phyloP scores from a whole-genome alignment of 225 moss, liverwort and hornwort genomes.

The Pleurozium schreberi region DNA sequence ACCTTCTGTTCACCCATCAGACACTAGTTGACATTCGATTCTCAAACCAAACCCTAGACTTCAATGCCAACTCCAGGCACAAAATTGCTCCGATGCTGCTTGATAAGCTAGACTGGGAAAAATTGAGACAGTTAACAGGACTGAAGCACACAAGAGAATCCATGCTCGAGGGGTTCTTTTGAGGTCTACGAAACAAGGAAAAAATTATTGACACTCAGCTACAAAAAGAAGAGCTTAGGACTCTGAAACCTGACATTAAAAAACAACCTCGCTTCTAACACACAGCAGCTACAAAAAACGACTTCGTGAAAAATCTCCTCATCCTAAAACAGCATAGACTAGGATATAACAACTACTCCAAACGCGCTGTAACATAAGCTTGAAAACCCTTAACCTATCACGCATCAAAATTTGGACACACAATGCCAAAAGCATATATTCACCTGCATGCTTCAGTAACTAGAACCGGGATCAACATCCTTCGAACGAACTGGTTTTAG shows the following conservation, averaged over 20 bases:
- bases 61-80: background rate
- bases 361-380: background rate
- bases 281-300: background rate
- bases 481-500: background rate
- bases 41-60: conserved; percentile 12
- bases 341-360: background rate
- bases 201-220: background rate
- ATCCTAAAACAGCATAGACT: background rate
- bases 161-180: background rate
- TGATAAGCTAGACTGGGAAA: background rate
- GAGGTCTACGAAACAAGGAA: no score
- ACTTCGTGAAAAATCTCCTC: background rate
- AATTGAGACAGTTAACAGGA: background rate
- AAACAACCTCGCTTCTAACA: background rate
- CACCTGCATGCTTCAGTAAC: conserved; percentile 22
- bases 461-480: conserved; percentile 22
- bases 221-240: background rate
- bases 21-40: background rate
- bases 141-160: background rate
- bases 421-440: background rate
- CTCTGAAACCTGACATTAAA: background rate
- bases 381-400: conserved; percentile 4
- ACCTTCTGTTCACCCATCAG: background rate
- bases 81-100: background rate
- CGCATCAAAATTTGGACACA: background rate